A percentile compares a stretch with the other conserved stretches of the same genome.
Conservation (phyloP, 805 yeast genomes). For the Metschnikowia chrysomelidarum region DNA sequence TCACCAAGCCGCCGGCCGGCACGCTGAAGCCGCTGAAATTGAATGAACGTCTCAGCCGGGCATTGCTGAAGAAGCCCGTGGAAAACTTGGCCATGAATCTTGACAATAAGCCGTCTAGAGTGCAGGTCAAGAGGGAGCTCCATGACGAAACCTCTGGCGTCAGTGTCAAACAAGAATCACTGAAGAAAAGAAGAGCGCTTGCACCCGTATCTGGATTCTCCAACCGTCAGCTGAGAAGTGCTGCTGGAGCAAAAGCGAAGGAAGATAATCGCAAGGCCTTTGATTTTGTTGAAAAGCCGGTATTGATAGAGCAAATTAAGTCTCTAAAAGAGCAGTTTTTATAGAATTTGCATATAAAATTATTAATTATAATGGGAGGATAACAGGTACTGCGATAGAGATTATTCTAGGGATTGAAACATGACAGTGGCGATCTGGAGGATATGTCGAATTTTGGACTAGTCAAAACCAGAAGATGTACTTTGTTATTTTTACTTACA, state of each 20-base stretch:
- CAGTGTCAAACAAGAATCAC: conserved; percentile 3
- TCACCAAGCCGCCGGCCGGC: conserved; percentile 28
- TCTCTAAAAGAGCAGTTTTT: no score
- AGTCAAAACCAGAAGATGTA: not conserved
- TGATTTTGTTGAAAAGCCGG: conserved; percentile 34
- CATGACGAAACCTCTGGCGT: conserved; percentile 2
- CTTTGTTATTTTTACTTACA: conserved; percentile 36
- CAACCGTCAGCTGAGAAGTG: conserved; percentile 8
- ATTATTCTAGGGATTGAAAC: no score
- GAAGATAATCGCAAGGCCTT: conserved; percentile 29
- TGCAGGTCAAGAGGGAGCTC: conserved; percentile 1
- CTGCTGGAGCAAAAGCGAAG: not conserved
- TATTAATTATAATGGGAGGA: no score
- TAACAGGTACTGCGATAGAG: no score
- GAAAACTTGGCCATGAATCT: no score
- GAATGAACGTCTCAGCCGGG: conserved; percentile 1
- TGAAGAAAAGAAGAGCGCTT: conserved; percentile 8
- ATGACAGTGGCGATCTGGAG: no score
- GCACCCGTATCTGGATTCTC: conserved; percentile 9
- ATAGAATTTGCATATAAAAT: no score
- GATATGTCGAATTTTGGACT: no score
- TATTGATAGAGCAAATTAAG: conserved; percentile 14
- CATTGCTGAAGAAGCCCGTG: not conserved
- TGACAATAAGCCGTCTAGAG: not conserved
- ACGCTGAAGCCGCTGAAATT: not conserved